Percentiles rank a stretch among this genome's conserved stretches.
Conservation (phyloP, 2,329 filamentous ascomycete genomes). For the Aspergillus pseudoterreus region DNA sequence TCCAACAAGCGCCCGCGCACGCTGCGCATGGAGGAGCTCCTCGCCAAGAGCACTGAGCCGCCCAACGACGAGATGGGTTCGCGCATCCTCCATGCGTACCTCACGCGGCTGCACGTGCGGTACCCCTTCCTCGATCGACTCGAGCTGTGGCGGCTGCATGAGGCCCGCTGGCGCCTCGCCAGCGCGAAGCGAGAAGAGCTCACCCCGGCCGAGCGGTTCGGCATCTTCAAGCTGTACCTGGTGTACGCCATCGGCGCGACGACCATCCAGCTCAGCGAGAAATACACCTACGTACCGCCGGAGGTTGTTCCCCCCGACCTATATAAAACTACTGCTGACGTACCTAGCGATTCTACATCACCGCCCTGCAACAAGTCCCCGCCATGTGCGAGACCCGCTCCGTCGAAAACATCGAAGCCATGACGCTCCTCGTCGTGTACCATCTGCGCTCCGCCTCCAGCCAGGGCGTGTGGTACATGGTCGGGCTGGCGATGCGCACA, state of each 20-base stretch:
- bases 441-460: slow-evolving; percentile 50
- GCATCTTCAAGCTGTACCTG: slow-evolving; percentile 51
- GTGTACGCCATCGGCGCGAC: slow-evolving; percentile 52
- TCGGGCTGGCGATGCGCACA: slow-evolving; percentile 52
- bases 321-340: no score
- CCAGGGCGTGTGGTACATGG: slow-evolving; percentile 54
- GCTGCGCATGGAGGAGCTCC: slow-evolving; percentile 40
- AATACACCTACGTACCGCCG: slow-evolving; percentile 40
- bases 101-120: slow-evolving; percentile 45
- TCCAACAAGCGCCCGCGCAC: slow-evolving; percentile 23
- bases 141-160: slow-evolving; percentile 45
- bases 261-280: slow-evolving; percentile 47
- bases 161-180: slow-evolving; percentile 36
- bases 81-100: slow-evolving; percentile 45
- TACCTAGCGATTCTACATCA: slow-evolving; percentile 46
- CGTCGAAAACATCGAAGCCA: slow-evolving; percentile 51
- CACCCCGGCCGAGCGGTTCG: slow-evolving; percentile 38
- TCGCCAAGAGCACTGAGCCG: slow-evolving; percentile 43
- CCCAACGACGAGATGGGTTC: slow-evolving; percentile 46
- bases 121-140: slow-evolving; percentile 50
- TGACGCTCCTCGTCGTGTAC: slow-evolving; percentile 50
- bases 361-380: slow-evolving; percentile 48
- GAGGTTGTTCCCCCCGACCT: slow-evolving; percentile 28
- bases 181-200: slow-evolving; percentile 35
- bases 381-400: slow-evolving; percentile 48